These are phyloP conservation scores for Baorangia bicolor DNA, from an alignment of 768 basidiomycete genomes.

Conservation along the genomic window DNA sequence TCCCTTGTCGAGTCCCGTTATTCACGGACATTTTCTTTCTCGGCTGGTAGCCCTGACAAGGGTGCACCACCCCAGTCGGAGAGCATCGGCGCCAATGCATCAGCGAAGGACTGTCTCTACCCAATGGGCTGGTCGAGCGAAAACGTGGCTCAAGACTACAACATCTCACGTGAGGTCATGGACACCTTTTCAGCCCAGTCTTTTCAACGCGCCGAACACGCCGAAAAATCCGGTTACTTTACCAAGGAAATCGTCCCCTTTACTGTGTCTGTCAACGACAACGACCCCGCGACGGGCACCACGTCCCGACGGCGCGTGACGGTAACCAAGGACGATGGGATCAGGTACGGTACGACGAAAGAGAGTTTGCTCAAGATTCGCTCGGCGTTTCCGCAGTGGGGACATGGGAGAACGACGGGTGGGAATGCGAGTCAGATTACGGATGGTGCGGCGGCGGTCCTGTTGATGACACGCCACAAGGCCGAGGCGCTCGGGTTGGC, in stretches of 20 bases:
- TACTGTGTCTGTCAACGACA: conserved; percentile 61
- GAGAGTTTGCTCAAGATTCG: conserved; percentile 62
- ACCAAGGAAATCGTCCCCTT: conserved; percentile 73
- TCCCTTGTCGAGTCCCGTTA: no score
- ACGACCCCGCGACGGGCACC: conserved; percentile 54
- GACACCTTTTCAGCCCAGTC: conserved; percentile 74
- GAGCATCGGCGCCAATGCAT: conserved; percentile 51
- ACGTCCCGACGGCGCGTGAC: conserved; percentile 45
- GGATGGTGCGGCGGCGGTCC: conserved; percentile 78
- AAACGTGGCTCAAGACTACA: conserved; percentile 76
- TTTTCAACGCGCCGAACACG: conserved; percentile 75
- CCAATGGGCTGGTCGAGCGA: conserved; percentile 93
- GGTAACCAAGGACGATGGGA: conserved; percentile 73
- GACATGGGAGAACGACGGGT: conserved; percentile 68
- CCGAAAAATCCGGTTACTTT: conserved; percentile 67
- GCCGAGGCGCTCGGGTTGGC: conserved; percentile 72
- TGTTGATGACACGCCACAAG: conserved; percentile 78
- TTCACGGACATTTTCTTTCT: neutral
- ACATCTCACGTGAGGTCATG: conserved; percentile 71
- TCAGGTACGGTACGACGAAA: conserved; percentile 71
- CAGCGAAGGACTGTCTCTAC: conserved; percentile 59
- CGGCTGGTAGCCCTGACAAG: conserved; percentile 52
- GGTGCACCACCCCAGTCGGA: conserved; percentile 63
- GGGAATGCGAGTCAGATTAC: conserved; percentile 87
- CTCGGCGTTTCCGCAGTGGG: conserved; percentile 84